Base-by-base conservation (phyloP, 2,329 filamentous ascomycete species). In the Acrodontium crateriforme region DNA sequence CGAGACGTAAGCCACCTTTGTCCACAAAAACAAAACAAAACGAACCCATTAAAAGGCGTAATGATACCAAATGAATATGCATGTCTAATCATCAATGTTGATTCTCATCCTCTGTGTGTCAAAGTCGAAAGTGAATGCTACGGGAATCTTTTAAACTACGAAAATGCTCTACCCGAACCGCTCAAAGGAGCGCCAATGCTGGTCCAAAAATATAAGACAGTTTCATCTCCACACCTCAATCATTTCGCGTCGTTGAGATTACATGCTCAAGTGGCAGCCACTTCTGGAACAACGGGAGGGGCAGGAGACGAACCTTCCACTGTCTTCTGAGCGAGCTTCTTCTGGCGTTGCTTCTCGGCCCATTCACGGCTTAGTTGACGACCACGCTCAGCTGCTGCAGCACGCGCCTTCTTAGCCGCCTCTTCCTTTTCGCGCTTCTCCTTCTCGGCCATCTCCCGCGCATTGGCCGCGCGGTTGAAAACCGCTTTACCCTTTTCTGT, bases 401-500 rank as follows among this genome's bases (percentile, higher is more conserved):
- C 55, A 17, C 62, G 46, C 13, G 62, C 62, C 35, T 50, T 53
- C 44, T 56, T 60, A 0, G 60, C 57, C 3, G 59, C 60, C 10
- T 63, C 61, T 34, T 64, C 62, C 36, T 63, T 64, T 27, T 58
- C 59, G 10, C 38, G 49, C 30, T 56, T 51, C 36, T 57, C 53
- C 27, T 46, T 45, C 30, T 61, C 59, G 7, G 49, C 44, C 2
- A 48, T 45, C 25, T 54, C 53, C 24, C 60, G 58, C 28, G 59
- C 55, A 8, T 50, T 27, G 17, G 52, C 54, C 15, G 59, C 54
- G 14, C 61, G 50, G 25, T 58, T 55, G 45, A 62, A 64, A 23
- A 64, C 54, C 35, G 62, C 55, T 22, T 54, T 55, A 28, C 55
- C 60, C 37, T 61, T 64, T 10, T 45, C 9, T 35, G 48, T 27